Evolutionary conservation across 2,329 filamentous ascomycete genomes (phyloP), one percentile per base, ranked within the genome.

Genomic region (Claviceps digitariae): DNA sequence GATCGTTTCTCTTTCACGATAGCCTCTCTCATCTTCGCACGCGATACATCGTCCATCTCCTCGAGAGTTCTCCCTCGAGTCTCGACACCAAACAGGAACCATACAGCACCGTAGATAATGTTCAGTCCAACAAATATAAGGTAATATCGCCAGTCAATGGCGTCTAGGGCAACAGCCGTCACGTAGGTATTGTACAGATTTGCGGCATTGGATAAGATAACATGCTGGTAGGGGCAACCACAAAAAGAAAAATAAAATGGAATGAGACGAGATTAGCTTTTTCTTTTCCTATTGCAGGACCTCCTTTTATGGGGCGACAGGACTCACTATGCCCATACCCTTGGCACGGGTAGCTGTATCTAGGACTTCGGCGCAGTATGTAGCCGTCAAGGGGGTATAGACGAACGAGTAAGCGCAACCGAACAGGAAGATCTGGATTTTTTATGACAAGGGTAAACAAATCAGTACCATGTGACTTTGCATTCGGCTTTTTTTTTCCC

Each of bases 401-500:
- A 74, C 73, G 25, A 77, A 72, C 0, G 72, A 74, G 59, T 76
- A 77, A 1, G 74, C 71, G 31, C 75, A 71, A 3, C 74, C 74
- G 44, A 78, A 78, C 8, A 78, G 65, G 58, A 75, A 77, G 46
- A 79, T 74, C 60, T 67, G 53, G 51, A 29, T 0, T 57, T 49
- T 2, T 57, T 51, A 1, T 34, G 23, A 34, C 13, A 48, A 3
- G 10, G n/a, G 2, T n/a, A n/a, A n/a, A n/a, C n/a, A n/a, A n/a
- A n/a, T n/a, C n/a, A n/a, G n/a, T n/a, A n/a, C n/a, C n/a, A n/a
- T n/a, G n/a, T n/a, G n/a, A n/a, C n/a, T n/a, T n/a, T n/a, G n/a
- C n/a, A n/a, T n/a, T n/a, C n/a, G n/a, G n/a, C n/a, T n/a, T n/a
- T n/a, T n/a, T n/a, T n/a, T n/a, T n/a, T n/a, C n/a, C n/a, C n/a